A percentile compares a stretch with the other conserved stretches of the same genome.
Evolutionary conservation across 768 basidiomycete genomes (phyloP).

Genomic region (Paxillus rubicundulus): DNA sequence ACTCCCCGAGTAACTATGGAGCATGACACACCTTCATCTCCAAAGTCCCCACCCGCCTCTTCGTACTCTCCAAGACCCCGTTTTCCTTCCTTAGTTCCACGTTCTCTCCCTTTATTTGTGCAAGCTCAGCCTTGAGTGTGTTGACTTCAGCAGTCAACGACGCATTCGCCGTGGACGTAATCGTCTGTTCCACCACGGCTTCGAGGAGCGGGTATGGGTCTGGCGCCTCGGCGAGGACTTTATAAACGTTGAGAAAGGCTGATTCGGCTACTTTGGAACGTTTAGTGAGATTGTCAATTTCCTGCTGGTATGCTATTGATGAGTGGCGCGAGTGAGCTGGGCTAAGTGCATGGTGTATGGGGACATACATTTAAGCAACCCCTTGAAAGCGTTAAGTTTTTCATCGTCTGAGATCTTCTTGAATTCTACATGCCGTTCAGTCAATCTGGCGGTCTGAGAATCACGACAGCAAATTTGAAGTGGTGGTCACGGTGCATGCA

Average conservation of each 20-base stretch:
- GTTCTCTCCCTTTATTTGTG: conserved; percentile 78
- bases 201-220: conserved; percentile 97
- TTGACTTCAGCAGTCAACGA: conserved; percentile 59
- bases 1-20: not conserved
- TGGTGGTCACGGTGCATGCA: not conserved
- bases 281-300: conserved; percentile 94
- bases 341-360: not conserved
- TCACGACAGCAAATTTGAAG: no score
- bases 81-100: conserved; percentile 74
- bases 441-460: not conserved
- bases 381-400: conserved; percentile 85
- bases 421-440: conserved; percentile 62
- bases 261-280: conserved; percentile 92
- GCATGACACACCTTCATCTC: conserved; percentile 68
- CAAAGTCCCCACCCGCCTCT: conserved; percentile 75
- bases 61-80: conserved; percentile 58
- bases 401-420: conserved; percentile 91
- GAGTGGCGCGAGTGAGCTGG: not conserved
- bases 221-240: conserved; percentile 92
- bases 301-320: conserved; percentile 82
- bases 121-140: conserved; percentile 72
- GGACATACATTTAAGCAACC: conserved; percentile 74
- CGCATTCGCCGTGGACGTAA: conserved; percentile 51
- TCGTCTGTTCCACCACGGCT: conserved; percentile 93
- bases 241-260: conserved; percentile 95